These are phyloP conservation scores for Butyriboletus loyo DNA, from an alignment of 768 basidiomycete species.

Conservation along the genomic window DNA sequence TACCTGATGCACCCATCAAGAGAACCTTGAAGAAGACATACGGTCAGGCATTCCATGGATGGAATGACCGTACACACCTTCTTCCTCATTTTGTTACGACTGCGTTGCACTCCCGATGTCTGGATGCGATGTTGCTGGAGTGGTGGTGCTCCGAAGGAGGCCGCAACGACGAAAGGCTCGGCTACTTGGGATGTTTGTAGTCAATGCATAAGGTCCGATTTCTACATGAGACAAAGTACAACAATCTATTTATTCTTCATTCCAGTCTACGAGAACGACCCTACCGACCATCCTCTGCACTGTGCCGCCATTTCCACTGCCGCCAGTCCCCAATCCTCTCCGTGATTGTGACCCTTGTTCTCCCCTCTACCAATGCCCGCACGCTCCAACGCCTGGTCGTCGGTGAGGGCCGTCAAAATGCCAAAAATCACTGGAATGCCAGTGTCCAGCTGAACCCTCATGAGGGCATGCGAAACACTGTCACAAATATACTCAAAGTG, in stretches of 20 bases:
- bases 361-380: constrained; percentile 79
- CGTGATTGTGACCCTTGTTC: constrained; percentile 90
- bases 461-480: constrained; percentile 87
- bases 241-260: neutral
- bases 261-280: constrained; percentile 45
- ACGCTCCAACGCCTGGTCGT: constrained; percentile 91
- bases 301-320: constrained; percentile 90
- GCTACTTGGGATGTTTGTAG: neutral
- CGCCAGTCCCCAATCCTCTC: constrained; percentile 96
- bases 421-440: constrained; percentile 96
- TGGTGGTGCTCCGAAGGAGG: neutral
- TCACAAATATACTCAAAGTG: constrained; percentile 99
- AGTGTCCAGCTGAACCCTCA: constrained; percentile 91
- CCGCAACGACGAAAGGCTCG: neutral
- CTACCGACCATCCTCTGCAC: constrained; percentile 63
- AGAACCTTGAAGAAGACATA: constrained; percentile 60
- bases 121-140: neutral
- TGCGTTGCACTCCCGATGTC: neutral
- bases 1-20: constrained; percentile 95
- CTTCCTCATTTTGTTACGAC: constrained; percentile 29
- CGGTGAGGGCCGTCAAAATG: constrained; percentile 86
- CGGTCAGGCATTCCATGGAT: neutral
- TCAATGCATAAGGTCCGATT: neutral
- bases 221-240: neutral
- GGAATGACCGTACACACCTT: constrained; percentile 18